Evolutionary conservation across 1,284 basidiomycete genomes (phyloP), one percentile per base, ranked within the genome.

Genomic region (Cutaneotrichosporon cavernicola): DNA sequence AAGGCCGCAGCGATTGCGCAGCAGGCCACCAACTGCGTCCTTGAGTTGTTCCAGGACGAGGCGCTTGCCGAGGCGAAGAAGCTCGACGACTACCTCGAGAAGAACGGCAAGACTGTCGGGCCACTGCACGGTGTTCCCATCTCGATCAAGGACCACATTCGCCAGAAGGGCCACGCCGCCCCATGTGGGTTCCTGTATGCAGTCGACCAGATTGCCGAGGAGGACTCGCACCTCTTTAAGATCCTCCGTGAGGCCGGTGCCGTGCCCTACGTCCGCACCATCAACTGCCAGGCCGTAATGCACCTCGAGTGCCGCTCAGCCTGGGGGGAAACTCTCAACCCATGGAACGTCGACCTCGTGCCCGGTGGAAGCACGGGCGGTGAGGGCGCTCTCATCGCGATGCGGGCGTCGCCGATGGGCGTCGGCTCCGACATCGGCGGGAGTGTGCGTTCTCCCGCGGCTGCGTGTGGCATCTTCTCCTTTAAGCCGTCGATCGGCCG

Each of bases 31-130:
- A 89, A 89, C 67, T 89, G 88, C 73, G 76, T 90, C 53, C 88
- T 88, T 4, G 88, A 89, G 68, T 85, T 88, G 18, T 88, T 89
- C 68, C 81, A 86, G 51, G 85, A 87, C 0, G 83, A 84, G 31
- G 88, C 86, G 0, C 77, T 89, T 11, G 80, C 77, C 34, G 81
- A 85, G 22, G 89, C 89, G 5, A 78, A 81, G 84, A 81, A 84
- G 71, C 81, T 88, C 8, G 89, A 90, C 68, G 83, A 80, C 4
- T 78, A 86, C 69, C 73, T 87, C 18, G 81, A 81, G 57, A 71
- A 71, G 38, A 84, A 80, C 0, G 84, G 84, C 21, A 82, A 80
- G 69, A 72, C 81, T 3, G 30, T 22, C 5, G 86, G 87, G 0
- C 85, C 86, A 1, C 76, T 88, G 21, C 86, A 87, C 68, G 87